A percentile compares a stretch with the other conserved stretches of the same genome.
These are phyloP conservation scores for Neofusicoccum umdonicola DNA, from an alignment of 2,329 filamentous ascomycete genomes.

Conservation along the genomic window DNA sequence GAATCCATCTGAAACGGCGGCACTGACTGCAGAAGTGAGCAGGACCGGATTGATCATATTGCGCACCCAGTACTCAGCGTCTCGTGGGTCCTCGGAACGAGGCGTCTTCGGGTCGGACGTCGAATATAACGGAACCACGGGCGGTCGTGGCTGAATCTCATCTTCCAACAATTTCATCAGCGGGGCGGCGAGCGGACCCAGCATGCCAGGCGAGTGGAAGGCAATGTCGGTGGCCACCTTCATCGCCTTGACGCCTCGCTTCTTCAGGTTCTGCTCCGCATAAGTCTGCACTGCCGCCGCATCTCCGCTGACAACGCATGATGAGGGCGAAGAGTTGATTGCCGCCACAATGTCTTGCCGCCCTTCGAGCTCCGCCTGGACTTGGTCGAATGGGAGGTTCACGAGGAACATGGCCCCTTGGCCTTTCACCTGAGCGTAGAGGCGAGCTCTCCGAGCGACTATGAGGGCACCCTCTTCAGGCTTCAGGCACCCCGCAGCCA, in stretches of 20 bases:
- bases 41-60: too few relatives aligned
- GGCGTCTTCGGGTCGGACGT: too few relatives aligned
- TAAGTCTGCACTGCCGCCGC: slow-evolving; percentile 25
- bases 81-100: too few relatives aligned
- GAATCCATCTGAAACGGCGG: too few relatives aligned
- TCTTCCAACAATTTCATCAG: too few relatives aligned
- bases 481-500: slow-evolving; percentile 34
- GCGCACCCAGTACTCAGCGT: too few relatives aligned
- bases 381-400: slow-evolving; percentile 30
- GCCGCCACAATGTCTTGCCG: slow-evolving; percentile 31
- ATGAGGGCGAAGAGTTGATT: slow-evolving; percentile 37
- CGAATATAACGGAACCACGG: background rate
- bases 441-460: slow-evolving; percentile 32
- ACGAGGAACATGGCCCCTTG: slow-evolving; percentile 33
- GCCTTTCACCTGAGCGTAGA: slow-evolving; percentile 34
- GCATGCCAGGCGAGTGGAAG: too few relatives aligned
- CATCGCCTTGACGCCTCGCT: too few relatives aligned
- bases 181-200: too few relatives aligned
- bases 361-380: slow-evolving; percentile 24
- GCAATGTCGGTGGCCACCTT: too few relatives aligned
- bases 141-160: too few relatives aligned
- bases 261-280: background rate
- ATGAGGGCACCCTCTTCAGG: slow-evolving; percentile 36
- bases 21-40: too few relatives aligned
- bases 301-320: slow-evolving; percentile 36